Base-by-base conservation (phyloP, 225 moss, liverwort and hornwort genomes). In the Lunularia cruciata region DNA sequence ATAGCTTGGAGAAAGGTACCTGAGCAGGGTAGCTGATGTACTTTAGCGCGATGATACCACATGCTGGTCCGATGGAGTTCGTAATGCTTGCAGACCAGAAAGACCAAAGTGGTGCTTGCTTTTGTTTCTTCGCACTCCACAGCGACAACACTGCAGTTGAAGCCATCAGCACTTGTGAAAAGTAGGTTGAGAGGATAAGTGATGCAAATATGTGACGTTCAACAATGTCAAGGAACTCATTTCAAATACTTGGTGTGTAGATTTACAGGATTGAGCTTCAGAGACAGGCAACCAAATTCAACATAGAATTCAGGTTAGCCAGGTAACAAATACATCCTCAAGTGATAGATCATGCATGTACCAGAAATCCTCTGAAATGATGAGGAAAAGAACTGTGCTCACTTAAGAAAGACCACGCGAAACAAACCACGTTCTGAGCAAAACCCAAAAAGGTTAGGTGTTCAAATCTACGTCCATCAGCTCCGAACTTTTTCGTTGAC, bases 21-120 rank as follows among this genome's bases (percentile, higher is more conserved):
- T 98, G 98, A 3, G 98, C 98, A 28, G 98, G 98, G 61, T 87
- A 98, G 83, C 98, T 98, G 73, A 98, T 93, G 28, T 91, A 98
- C 77, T 86, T 98, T 71, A 98, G 71, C 19, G 98, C 90, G 28
- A 87, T 76, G 74, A 90, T 90, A 56, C 96, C 96, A 73, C 96
- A 96, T 34, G 90, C 92, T 75, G 95, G 95, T 46, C 95, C 95
- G 35, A 95, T 80, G 56, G 92, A 84, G 75, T 95, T 95, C 16
- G 95, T 80, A 63, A 95, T 75, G 69, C 95, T 92, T 36, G 95
- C 78, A 63, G 86, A 87, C 92, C 90, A 88, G 73, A 83, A 95
- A 26, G 88, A 73, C 75, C 75, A 83, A 22, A 92, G 53, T 25
- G 95, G 95, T 68, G 95, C 92, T 84, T 95, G 90, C 63, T 85